phyloP scores from a whole-genome alignment of 257 asterid species.

The Fraxinus quadrangulata region DNA sequence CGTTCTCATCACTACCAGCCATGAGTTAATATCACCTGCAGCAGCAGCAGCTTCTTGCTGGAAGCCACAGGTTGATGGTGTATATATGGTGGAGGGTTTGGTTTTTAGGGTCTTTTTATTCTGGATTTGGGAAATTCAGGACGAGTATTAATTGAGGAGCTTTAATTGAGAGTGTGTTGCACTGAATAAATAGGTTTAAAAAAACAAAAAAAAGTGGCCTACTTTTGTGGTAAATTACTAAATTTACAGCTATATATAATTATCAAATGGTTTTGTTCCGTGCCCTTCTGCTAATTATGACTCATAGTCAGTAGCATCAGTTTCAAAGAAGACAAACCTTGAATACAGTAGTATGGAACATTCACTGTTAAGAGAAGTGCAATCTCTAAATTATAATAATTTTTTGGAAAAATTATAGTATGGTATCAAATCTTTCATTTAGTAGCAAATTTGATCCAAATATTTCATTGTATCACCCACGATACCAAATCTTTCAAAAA shows the following conservation, averaged over 20 bases:
- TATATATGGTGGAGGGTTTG: neutral
- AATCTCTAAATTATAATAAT: too few species aligned
- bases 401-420: too few species aligned
- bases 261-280: neutral
- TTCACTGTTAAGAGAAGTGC: neutral
- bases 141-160: slow-evolving; percentile 4
- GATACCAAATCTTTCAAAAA: too few species aligned
- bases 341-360: slow-evolving; percentile 13
- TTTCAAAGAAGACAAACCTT: slow-evolving; percentile 33
- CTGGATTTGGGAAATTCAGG: neutral
- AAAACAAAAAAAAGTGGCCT: neutral
- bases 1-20: slow-evolving; percentile 11
- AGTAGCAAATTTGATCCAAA: too few species aligned
- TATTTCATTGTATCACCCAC: too few species aligned
- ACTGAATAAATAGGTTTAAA: neutral
- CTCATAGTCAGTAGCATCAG: neutral
- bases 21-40: neutral
- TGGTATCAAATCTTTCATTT: too few species aligned
- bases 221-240: too few species aligned
- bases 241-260: neutral
- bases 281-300: slow-evolving; percentile 9
- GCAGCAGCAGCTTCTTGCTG: neutral
- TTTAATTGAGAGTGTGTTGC: neutral
- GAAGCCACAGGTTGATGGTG: neutral
- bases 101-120: neutral